A percentile compares a stretch with the other conserved stretches of the same genome.
phyloP scores from a whole-genome alignment of 2,329 filamentous ascomycete species.

The Alternaria sp. region DNA sequence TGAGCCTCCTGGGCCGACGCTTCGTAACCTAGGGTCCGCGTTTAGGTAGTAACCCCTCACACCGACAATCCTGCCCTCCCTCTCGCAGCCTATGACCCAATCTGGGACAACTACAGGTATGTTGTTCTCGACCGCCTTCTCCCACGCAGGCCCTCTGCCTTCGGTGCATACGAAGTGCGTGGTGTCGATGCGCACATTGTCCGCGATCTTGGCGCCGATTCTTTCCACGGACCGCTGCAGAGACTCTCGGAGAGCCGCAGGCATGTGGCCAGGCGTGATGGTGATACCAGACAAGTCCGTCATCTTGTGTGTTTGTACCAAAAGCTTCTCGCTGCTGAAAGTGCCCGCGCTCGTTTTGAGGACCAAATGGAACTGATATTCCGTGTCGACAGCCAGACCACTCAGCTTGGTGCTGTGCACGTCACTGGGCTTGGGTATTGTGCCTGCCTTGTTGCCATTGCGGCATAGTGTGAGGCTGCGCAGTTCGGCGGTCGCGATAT shows the following conservation, averaged over 20 bases:
- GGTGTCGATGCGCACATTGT: conserved; percentile 91
- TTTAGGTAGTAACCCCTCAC: conserved; percentile 97
- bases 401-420: conserved; percentile 97
- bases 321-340: conserved; percentile 80
- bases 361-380: conserved; percentile 93
- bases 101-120: conserved; percentile 96
- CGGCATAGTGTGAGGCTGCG: conserved; percentile 89
- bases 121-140: conserved; percentile 97
- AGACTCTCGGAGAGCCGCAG: conserved; percentile 72
- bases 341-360: conserved; percentile 90
- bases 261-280: conserved; percentile 87
- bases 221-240: conserved; percentile 78
- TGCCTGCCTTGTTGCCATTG: conserved; percentile 95
- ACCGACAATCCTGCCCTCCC: conserved; percentile 88
- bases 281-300: conserved; percentile 95
- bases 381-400: conserved; percentile 92
- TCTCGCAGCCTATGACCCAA: conserved; percentile 97
- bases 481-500: conserved; percentile 89
- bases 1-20: conserved; percentile 52
- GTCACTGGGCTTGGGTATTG: conserved; percentile 84
- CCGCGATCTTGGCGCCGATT: conserved; percentile 91
- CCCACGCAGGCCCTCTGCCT: conserved; percentile 86
- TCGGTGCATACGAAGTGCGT: conserved; percentile 98
- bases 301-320: conserved; percentile 96
- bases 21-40: conserved; percentile 71